These are phyloP conservation scores for Endocalyx cinctus DNA, from an alignment of 2,329 filamentous ascomycete genomes.

Conservation along the genomic window DNA sequence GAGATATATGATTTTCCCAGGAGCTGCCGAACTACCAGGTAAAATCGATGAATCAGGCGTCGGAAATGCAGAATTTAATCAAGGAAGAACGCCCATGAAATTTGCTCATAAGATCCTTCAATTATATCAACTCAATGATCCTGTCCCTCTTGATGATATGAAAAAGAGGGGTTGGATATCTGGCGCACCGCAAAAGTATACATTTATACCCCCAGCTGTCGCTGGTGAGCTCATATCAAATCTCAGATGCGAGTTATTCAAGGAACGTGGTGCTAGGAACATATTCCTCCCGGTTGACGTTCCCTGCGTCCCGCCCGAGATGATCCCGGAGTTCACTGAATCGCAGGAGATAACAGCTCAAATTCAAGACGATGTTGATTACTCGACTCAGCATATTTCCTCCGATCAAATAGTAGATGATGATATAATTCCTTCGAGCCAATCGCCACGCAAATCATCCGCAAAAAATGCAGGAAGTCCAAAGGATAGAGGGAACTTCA, in stretches of 20 bases:
- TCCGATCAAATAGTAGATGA: constrained; percentile 7
- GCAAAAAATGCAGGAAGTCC: constrained; percentile 4
- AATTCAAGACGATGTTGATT: constrained; percentile 40
- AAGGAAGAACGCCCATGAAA: constrained; percentile 28
- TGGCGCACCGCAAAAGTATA: constrained; percentile 44
- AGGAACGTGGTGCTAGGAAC: constrained; percentile 4
- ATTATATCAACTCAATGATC: constrained; percentile 60
- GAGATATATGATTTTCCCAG: constrained; percentile 55
- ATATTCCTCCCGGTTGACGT: not conserved
- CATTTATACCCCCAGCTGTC: constrained; percentile 52
- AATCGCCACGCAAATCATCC: constrained; percentile 15
- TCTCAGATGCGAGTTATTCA: constrained; percentile 47
- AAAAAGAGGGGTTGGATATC: constrained; percentile 51
- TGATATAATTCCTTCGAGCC: constrained; percentile 27
- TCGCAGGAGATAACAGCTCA: constrained; percentile 51
- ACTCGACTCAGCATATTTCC: constrained; percentile 31
- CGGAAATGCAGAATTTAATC: constrained; percentile 50
- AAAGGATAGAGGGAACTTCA: constrained; percentile 6
- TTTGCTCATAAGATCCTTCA: constrained; percentile 52
- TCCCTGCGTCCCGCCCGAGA: not conserved
- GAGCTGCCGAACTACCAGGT: constrained; percentile 40
- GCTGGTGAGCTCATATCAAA: constrained; percentile 56
- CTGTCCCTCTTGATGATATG: constrained; percentile 47
- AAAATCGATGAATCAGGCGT: constrained; percentile 42
- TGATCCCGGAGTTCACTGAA: no score